These are phyloP conservation scores for Oryza meridionalis DNA, from an alignment of 176 grass and related monocot species.

Conservation along the genomic window DNA sequence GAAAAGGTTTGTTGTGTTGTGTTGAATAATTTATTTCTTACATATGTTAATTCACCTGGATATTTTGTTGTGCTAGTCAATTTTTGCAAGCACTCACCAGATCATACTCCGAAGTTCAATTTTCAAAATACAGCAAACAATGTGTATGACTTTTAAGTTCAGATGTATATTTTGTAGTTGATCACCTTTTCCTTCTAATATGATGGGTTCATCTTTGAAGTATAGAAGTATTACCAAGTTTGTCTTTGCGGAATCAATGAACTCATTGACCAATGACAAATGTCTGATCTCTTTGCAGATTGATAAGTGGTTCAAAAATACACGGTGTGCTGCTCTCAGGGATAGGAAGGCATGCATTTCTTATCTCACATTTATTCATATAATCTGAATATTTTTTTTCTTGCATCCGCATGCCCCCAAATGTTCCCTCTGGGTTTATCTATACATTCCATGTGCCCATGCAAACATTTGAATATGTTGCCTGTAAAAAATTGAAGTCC, in stretches of 20 bases:
- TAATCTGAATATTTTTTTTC: neutral
- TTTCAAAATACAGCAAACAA: conserved; percentile 8
- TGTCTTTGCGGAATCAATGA: neutral
- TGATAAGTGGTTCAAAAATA: conserved; percentile 98
- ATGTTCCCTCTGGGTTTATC: neutral
- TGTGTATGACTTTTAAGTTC: conserved; percentile 5
- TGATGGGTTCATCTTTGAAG: conserved; percentile 15
- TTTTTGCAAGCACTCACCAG: neutral
- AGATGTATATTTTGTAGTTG: neutral
- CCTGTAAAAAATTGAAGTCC: neutral
- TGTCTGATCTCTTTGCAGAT: conserved; percentile 62
- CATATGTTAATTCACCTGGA: conserved; percentile 27
- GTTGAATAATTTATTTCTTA: neutral
- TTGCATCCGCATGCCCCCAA: conserved; percentile 16
- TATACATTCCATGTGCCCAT: conserved; percentile 24
- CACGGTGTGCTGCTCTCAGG: conserved; percentile 86
- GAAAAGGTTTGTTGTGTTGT: conserved; percentile 68
- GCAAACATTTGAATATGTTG: neutral
- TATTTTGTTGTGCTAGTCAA: conserved; percentile 27
- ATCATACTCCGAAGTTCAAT: neutral
- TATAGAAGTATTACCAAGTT: conserved; percentile 3
- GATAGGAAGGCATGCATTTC: conserved; percentile 67
- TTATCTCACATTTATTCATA: conserved; percentile 48
- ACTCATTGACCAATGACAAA: conserved; percentile 11
- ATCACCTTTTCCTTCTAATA: neutral